Base-by-base conservation (phyloP, 2,329 filamentous ascomycete genomes). In the Dendryphion nanum region DNA sequence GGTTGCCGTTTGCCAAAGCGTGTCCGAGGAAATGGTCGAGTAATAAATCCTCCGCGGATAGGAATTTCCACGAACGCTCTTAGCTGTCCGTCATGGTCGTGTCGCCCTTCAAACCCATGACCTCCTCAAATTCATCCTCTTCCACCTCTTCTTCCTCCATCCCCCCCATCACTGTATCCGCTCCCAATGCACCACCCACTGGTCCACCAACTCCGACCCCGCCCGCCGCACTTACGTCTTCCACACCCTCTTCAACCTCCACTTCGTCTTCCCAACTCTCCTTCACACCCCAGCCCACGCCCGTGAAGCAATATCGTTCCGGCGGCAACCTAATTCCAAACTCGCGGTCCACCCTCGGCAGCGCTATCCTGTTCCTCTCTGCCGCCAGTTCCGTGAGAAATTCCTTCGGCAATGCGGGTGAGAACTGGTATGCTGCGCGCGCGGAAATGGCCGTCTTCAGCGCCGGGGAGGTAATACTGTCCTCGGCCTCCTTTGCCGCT, bases 391-490 rank as follows among this genome's bases (percentile, higher is more conserved):
- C 85, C 40, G 83, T 69, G 70, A 90, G 74, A 64, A 85, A 89
- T 49, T 91, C 86, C 59, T 90, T 90, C 1, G 79, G 77, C 70
- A 56, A 75, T 72, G 45, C 77, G 67, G 45, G 77, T 71, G 75
- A 73, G 66, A 89, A 89, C 59, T 86, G 82, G 59, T 82, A 85
- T 19, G 81, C 77, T 30, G 86, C 72, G 4, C 85, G 73, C 32
- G 77, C 79, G 4, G 79, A 77, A 40, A 90, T 86, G 17, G 86
- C 85, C n/a, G 88, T 77, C 47, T 83, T 77, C 21, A 90, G 72
- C 28, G 84, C 83, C 53, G 81, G 81, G 20, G 83, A 74, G 32
- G 72, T 78, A 32, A 90, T 77, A 15, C 70, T 70, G 0, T 50
- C 53, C 2, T 48, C 48, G 12, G 45, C 49, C n/a, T 58, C 56